Evolutionary conservation across 768 basidiomycete genomes (phyloP).

Genomic region (Suillus hirtellus): DNA sequence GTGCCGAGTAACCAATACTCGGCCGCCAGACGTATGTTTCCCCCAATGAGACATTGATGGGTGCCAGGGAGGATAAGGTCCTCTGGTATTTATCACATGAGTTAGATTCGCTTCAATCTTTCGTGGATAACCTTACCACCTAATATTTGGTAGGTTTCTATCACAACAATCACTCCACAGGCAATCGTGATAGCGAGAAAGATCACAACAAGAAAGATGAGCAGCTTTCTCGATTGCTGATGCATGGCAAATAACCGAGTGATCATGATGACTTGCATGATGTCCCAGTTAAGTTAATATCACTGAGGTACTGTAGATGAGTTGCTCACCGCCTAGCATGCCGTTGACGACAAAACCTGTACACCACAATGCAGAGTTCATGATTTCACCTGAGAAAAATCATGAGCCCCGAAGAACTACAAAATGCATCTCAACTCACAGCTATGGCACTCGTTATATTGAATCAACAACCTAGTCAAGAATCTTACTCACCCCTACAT

Average conservation of each 20-base stretch:
- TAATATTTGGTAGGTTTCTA: background rate
- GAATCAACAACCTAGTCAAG: background rate
- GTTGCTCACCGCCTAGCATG: background rate
- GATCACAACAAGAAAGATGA: background rate
- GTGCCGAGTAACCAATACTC: background rate
- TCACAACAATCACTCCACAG: background rate
- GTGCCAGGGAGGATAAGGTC: background rate
- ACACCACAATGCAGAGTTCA: background rate
- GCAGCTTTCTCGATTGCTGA: background rate
- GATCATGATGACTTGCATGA: background rate
- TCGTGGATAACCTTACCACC: background rate
- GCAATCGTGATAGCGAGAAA: background rate
- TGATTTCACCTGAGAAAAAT: background rate
- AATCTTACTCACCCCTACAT: background rate
- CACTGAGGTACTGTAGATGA: background rate
- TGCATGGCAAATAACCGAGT: constrained; percentile 1
- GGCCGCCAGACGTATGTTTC: background rate
- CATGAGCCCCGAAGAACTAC: background rate
- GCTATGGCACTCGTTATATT: background rate
- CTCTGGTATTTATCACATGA: background rate
- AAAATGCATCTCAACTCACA: background rate
- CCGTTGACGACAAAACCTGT: background rate
- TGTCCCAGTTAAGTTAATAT: background rate
- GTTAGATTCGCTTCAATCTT: background rate
- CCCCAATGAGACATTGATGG: background rate